A percentile compares a stretch with the other conserved stretches of the same genome.
phyloP scores from a whole-genome alignment of 2,329 filamentous ascomycete species.

The Phyllosticta citribraziliensis region DNA sequence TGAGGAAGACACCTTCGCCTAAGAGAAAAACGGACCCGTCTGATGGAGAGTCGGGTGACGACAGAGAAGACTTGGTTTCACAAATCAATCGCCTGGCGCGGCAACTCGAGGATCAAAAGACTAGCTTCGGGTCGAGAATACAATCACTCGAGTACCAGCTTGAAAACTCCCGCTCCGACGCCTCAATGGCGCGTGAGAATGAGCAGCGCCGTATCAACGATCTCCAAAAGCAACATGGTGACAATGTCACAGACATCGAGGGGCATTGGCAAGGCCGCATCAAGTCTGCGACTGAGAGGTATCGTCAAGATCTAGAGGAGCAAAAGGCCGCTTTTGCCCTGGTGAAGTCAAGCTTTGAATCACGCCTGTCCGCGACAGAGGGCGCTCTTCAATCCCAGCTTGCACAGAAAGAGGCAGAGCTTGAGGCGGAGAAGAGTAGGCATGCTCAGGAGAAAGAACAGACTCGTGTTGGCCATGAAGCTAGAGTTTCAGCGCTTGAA shows the following conservation, averaged over 20 bases:
- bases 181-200: not conserved
- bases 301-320: constrained; percentile 1
- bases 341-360: constrained; percentile 5
- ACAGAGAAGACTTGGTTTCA: not conserved
- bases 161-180: not conserved
- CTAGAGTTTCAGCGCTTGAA: constrained; percentile 1
- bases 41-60: not conserved
- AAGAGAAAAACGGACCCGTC: not conserved
- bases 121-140: not conserved
- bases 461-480: constrained; percentile 2
- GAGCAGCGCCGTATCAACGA: constrained; percentile 4
- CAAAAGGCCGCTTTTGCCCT: constrained; percentile 5
- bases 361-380: constrained; percentile 1
- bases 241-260: not conserved
- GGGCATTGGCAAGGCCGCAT: constrained; percentile 4
- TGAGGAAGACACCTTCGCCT: not conserved
- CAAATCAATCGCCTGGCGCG: not conserved
- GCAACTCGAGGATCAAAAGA: not conserved
- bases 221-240: not conserved
- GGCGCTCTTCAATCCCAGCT: constrained; percentile 1
- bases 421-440: not conserved
- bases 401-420: constrained; percentile 6
- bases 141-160: constrained; percentile 2
- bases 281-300: not conserved
- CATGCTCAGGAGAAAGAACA: constrained; percentile 4